These are phyloP conservation scores for Aureobasidium sp. DNA, from an alignment of 2,329 filamentous ascomycete genomes.

Conservation along the genomic window DNA sequence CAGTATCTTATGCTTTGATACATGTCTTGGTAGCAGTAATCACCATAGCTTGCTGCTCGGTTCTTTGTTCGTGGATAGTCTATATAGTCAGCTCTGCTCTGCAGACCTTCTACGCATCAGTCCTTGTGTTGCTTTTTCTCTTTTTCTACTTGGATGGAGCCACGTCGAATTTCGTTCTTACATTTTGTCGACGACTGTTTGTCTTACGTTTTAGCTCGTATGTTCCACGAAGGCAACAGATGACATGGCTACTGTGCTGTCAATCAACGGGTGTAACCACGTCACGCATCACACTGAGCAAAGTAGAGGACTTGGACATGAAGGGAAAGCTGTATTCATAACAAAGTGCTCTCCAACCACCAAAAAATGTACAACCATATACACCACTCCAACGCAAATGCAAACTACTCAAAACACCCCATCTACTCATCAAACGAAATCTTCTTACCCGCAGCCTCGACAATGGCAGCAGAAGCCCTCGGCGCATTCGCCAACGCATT, in stretches of 20 bases:
- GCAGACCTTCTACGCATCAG: no score
- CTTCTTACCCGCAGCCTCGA: constrained; percentile 73
- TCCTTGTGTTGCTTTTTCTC: no score
- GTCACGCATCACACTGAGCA: not conserved
- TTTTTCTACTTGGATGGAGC: not conserved
- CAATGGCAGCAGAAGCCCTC: constrained; percentile 70
- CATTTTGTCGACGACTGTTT: not conserved
- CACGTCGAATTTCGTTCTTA: not conserved
- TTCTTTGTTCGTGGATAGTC: no score
- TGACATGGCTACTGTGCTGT: no score
- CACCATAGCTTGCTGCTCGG: no score
- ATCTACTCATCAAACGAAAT: constrained; percentile 59
- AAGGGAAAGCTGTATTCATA: not conserved
- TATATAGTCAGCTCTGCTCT: no score
- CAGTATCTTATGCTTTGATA: no score
- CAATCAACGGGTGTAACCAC: not conserved
- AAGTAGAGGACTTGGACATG: not conserved
- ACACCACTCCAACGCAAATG: not conserved
- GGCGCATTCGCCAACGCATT: constrained; percentile 42
- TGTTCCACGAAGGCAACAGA: no score
- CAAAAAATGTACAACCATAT: not conserved
- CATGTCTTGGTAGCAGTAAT: no score
- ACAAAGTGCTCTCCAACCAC: not conserved
- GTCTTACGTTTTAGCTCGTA: no score
- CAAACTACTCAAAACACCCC: not conserved